Conservation (phyloP, 148 eudicot species). For the Rhododendron williamsianum region DNA sequence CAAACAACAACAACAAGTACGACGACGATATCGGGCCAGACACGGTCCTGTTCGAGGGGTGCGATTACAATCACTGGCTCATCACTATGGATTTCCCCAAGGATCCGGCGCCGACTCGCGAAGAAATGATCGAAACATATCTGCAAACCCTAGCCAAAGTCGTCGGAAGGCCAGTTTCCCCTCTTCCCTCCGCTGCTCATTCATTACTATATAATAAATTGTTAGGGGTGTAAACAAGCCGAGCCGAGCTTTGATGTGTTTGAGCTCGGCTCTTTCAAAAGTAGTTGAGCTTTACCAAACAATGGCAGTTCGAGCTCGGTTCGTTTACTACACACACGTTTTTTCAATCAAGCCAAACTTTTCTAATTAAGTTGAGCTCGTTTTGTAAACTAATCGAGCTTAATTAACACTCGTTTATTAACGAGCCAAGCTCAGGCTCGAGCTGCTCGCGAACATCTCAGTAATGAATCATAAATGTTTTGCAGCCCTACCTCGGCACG, state of each 20-base stretch:
- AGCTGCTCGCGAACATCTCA: no score
- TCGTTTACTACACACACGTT: no score
- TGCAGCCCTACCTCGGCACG: no score
- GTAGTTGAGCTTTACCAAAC: background rate
- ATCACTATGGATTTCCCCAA: slow-evolving; percentile 79
- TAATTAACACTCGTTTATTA: no score
- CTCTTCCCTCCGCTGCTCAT: background rate
- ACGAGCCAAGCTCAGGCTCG: no score
- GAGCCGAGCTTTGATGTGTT: background rate
- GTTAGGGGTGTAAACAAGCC: background rate
- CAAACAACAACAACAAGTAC: slow-evolving; percentile 13
- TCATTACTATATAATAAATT: no score
- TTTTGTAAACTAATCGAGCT: no score
- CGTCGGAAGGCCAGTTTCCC: slow-evolving; percentile 60
- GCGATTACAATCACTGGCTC: slow-evolving; percentile 94
- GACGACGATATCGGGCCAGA: slow-evolving; percentile 57
- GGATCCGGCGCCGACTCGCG: slow-evolving; percentile 45
- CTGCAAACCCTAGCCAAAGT: slow-evolving; percentile 73
- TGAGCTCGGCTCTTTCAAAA: background rate
- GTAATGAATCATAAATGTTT: background rate
- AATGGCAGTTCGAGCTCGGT: no score
- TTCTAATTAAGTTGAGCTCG: no score
- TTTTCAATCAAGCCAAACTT: no score
- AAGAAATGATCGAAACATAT: slow-evolving; percentile 72
- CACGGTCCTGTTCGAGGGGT: slow-evolving; percentile 77